Conservation (phyloP, 768 basidiomycete species). For the Austroboletus festivus region DNA sequence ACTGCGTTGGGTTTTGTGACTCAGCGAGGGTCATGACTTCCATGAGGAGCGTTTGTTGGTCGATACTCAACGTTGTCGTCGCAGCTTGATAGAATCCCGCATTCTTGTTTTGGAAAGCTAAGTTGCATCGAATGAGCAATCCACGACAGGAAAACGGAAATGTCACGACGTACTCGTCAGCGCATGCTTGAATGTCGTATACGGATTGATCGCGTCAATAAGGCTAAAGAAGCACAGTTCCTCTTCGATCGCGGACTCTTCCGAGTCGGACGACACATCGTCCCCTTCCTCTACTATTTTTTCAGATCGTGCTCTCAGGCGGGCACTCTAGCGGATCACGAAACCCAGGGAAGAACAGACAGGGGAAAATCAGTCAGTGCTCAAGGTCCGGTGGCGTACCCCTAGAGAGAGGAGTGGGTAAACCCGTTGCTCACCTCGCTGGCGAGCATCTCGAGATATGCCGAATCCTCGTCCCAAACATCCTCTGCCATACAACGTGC, state of each 20-base stretch:
- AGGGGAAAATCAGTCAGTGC: neutral
- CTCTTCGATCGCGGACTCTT: slow-evolving; percentile 67
- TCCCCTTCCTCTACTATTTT: slow-evolving; percentile 29
- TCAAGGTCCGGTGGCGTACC: neutral
- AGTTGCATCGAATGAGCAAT: neutral
- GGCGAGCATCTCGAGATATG: slow-evolving; percentile 83
- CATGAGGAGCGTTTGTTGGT: slow-evolving; percentile 80
- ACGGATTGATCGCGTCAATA: slow-evolving; percentile 76
- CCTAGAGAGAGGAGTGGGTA: neutral
- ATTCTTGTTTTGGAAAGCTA: slow-evolving; percentile 78
- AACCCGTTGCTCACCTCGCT: slow-evolving; percentile 56
- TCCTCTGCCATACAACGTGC: slow-evolving; percentile 50
- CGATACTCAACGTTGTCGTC: slow-evolving; percentile 67
- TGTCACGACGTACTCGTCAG: slow-evolving; percentile 52
- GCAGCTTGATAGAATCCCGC: slow-evolving; percentile 61
- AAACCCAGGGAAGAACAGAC: too few relatives aligned
- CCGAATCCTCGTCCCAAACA: slow-evolving; percentile 88
- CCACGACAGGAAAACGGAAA: neutral
- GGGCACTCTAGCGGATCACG: slow-evolving; percentile 51
- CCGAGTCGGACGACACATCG: slow-evolving; percentile 39
- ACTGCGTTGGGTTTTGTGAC: slow-evolving; percentile 15
- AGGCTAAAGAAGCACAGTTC: slow-evolving; percentile 86
- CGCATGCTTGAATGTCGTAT: slow-evolving; percentile 73
- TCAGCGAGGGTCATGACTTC: slow-evolving; percentile 80
- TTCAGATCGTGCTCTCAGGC: slow-evolving; percentile 63